Base-by-base conservation (phyloP, 441 rosid species). In the Gossypium davidsonii region DNA sequence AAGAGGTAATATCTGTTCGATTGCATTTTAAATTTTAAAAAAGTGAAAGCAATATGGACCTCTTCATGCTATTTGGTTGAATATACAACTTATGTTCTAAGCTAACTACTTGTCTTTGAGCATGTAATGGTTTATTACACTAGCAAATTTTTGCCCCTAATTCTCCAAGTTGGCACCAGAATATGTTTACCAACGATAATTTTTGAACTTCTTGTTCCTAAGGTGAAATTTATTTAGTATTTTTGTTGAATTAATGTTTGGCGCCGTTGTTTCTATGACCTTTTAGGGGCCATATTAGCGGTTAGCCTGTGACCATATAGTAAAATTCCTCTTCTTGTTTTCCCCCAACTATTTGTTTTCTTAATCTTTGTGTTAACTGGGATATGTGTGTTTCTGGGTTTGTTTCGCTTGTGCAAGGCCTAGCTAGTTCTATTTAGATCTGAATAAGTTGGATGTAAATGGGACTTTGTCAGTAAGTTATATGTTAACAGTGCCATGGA, bases 1-100 rank as follows among this genome's bases (percentile, higher is more conserved):
- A 76, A 79, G 60, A 77, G 88, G 98, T 93, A 87, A 76, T 34
- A 53, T 57, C 23, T 73, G 26, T 34, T 73, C 46, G 46, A n/a
- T 37, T 18, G 20, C 61, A 48, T 37, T 70, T 53, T 39, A 76
- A 78, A 65, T 57, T 74, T 74, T 56, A 70, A 62, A 34, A 42
- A 64, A 72, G 73, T 37, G 55, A 57, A 49, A 31, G 14, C 23
- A 10, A 34, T 31, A 53, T 53, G 73, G 31, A 42, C 51, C 25
- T 64, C 17, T 11, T 34, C 73, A 53, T 69, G 20, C 31, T 53
- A 11, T 53, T 69, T 69, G 49, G 61, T 52, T 52, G 72, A 25
- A 67, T 49, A 49, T 46, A 17, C 46, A 15, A 68, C 26, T 51
- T 68, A 14, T 52, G 15, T 46, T 60, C 57, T 49, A 46, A 60